A percentile compares a stretch with the other conserved stretches of the same genome.
These are phyloP conservation scores for Cytospora schulzeri DNA, from an alignment of 2,329 filamentous ascomycete genomes.

Conservation along the genomic window DNA sequence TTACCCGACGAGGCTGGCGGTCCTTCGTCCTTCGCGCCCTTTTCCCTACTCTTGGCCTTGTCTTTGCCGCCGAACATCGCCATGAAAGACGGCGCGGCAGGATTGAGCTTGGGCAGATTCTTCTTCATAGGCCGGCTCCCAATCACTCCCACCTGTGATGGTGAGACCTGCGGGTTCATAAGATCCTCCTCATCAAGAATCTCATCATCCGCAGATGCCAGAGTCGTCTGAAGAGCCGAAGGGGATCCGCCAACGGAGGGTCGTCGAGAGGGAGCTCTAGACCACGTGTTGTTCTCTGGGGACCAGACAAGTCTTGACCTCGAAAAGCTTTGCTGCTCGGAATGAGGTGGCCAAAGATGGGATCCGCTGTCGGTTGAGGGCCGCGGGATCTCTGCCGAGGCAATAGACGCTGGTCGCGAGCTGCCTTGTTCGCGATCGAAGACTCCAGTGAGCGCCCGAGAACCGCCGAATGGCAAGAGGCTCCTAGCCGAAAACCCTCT, in stretches of 20 bases:
- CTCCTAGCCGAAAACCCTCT: slow-evolving; percentile 45
- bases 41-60: slow-evolving; percentile 44
- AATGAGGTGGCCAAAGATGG: slow-evolving; percentile 63
- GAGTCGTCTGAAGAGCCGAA: slow-evolving; percentile 59
- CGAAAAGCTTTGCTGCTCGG: slow-evolving; percentile 47
- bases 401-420: slow-evolving; percentile 69
- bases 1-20: slow-evolving; percentile 18
- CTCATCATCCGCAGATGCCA: slow-evolving; percentile 66
- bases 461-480: slow-evolving; percentile 52
- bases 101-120: slow-evolving; percentile 72
- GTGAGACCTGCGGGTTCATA: slow-evolving; percentile 53
- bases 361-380: slow-evolving; percentile 79
- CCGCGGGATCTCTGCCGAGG: slow-evolving; percentile 70
- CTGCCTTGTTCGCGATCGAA: slow-evolving; percentile 59
- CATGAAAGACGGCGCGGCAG: slow-evolving; percentile 81
- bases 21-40: slow-evolving; percentile 28
- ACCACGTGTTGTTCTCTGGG: slow-evolving; percentile 55
- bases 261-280: slow-evolving; percentile 73
- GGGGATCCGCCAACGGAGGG: slow-evolving; percentile 81
- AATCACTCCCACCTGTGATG: slow-evolving; percentile 69
- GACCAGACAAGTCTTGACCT: slow-evolving; percentile 26
- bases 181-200: slow-evolving; percentile 62
- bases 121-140: slow-evolving; percentile 70
- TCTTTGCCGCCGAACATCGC: slow-evolving; percentile 59
- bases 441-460: slow-evolving; percentile 51